Evolutionary conservation across 805 yeast species (phyloP), one percentile per base, ranked within the genome.

Genomic region (Jamesozyma jinghongensis): DNA sequence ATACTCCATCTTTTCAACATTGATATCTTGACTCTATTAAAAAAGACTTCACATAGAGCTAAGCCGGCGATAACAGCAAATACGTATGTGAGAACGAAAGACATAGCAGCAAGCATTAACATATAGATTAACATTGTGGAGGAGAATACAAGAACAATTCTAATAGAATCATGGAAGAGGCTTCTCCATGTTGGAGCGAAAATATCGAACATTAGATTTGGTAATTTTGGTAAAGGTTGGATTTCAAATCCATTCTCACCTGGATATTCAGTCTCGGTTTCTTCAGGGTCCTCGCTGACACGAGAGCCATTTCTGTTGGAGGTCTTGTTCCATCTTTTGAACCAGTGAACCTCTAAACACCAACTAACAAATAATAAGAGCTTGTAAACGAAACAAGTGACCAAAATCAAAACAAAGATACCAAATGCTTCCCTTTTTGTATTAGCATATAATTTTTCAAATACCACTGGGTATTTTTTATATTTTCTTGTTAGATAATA

Each of bases 91-190:
- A 81, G 49, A 7, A 81, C 71, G 55, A 68, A 82, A 32, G 81
- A 68, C 94, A 83, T 83, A 5, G 82, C 81, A 13, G 78, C 87
- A 63, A 83, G 69, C 94, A 83, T 83, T 51, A 83, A 61, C 28
- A 80, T 80, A 54, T 78, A 83, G 11, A 82, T 79, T 37, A 83
- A 55, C 69, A 81, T 66, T 17, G 83, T 81, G 3, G 83, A 74
- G 14, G 75, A 56, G 46, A 83, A 77, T 10, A 78, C 70, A 19
- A 83, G 48, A 0, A 70, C 28, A 14, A 79, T 60, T 51, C 90
- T 67, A 5, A 80, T 66, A 3, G 70, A 35, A 61, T 83, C 86
- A 32, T 61, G 62, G 14, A 43, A 46, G 17, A 60, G 44, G 19
- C 55, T 61, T 16, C 44, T 48, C 34, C 50, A 43, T 6, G 57